Conservation (phyloP, 2,329 filamentous ascomycete species). For the Daldinia sp. region DNA sequence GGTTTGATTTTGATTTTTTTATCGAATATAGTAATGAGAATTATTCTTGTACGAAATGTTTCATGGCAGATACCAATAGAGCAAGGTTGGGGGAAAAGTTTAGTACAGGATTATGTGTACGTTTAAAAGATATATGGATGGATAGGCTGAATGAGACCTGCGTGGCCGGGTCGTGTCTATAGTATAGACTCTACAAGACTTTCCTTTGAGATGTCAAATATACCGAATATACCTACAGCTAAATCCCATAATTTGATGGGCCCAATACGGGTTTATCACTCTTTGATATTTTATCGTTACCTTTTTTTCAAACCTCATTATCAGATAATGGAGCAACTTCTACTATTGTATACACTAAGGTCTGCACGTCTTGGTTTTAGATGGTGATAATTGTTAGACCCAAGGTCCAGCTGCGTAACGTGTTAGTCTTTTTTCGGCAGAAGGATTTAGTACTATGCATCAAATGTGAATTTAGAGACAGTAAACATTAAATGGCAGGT, state of each 20-base stretch:
- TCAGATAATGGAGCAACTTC: no score
- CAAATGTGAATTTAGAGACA: no score
- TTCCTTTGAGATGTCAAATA: neutral
- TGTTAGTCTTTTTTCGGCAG: no score
- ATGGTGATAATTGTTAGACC: no score
- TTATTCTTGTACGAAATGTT: neutral
- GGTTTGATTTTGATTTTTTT: neutral
- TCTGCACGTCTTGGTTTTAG: no score
- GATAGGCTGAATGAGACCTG: neutral
- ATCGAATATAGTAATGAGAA: neutral
- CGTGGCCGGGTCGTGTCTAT: neutral
- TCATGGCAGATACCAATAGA: constrained; percentile 20
- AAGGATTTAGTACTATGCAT: no score
- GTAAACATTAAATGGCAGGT: no score
- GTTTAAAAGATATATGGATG: neutral
- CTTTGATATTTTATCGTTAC: no score
- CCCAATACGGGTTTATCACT: no score
- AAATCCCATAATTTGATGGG: neutral
- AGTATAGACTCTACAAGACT: neutral
- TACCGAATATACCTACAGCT: neutral
- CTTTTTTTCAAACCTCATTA: no score
- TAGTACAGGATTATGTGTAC: neutral
- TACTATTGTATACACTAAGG: no score
- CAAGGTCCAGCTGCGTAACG: no score
- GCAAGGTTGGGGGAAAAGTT: neutral